Conservation (phyloP, 2,329 filamentous ascomycete genomes). For the Beauveria caledonica region DNA sequence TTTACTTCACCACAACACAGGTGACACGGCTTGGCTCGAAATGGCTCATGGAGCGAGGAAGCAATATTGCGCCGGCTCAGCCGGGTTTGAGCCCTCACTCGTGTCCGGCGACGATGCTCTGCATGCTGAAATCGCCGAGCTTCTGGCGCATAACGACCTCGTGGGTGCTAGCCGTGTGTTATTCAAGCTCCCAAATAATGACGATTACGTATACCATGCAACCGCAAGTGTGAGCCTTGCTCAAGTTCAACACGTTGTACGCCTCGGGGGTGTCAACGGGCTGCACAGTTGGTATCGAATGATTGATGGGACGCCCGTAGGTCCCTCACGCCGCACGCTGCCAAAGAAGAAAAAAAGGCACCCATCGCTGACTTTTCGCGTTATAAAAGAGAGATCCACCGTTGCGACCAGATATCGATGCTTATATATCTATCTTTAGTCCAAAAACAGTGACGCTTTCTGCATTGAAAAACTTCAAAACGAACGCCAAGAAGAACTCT, state of each 20-base stretch:
- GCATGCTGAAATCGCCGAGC: slow-evolving; percentile 28
- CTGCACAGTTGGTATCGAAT: slow-evolving; percentile 42
- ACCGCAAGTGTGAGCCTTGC: slow-evolving; percentile 39
- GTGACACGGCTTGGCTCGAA: neutral
- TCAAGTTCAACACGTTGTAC: slow-evolving; percentile 39
- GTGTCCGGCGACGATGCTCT: slow-evolving; percentile 31
- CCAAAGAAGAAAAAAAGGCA: neutral
- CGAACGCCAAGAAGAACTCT: slow-evolving; percentile 58
- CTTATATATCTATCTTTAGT: slow-evolving; percentile 60
- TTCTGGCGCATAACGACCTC: slow-evolving; percentile 33
- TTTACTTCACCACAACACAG: neutral
- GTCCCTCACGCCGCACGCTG: slow-evolving; percentile 11
- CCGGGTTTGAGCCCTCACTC: slow-evolving; percentile 34
- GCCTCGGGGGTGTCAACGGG: slow-evolving; percentile 35
- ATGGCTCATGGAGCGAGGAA: slow-evolving; percentile 24
- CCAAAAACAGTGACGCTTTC: slow-evolving; percentile 51
- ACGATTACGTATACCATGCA: slow-evolving; percentile 44
- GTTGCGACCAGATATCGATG: slow-evolving; percentile 48
- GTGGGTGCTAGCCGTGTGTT: slow-evolving; percentile 35
- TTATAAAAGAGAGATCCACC: slow-evolving; percentile 37
- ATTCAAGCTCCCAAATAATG: slow-evolving; percentile 35
- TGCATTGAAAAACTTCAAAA: slow-evolving; percentile 52
- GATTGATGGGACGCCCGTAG: slow-evolving; percentile 26
- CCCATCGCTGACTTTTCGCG: neutral
- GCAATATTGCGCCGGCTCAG: slow-evolving; percentile 36